Evolutionary conservation across 2,329 filamentous ascomycete species (phyloP), one percentile per base, ranked within the genome.

Genomic region (Pseudogymnoascus sp.): DNA sequence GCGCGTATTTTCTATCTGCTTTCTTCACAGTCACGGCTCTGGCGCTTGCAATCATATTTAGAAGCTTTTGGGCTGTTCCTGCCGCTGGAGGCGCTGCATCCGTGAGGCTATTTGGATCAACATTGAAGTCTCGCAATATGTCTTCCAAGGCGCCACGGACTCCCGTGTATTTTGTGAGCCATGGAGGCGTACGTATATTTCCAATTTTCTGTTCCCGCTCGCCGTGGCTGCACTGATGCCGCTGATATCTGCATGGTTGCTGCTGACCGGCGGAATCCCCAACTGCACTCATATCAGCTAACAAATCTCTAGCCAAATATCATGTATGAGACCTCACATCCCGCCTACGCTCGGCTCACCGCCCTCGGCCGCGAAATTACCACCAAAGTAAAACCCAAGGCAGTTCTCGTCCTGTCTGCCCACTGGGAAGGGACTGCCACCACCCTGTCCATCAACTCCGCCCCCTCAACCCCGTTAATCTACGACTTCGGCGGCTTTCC

Each of bases 401-500:
- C 87, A 1, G 80, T 91, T 14, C 83, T 91, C 1, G 85, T 91
- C 25, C 87, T 92, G 70, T 90, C 88, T 0, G 89, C 87, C 1
- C 88, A 92, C 72, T 91, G 89, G 88, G 85, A 89, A 73, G 84
- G 79, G 50, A 74, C 69, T 60, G 73, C 74, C 38, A 75, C 79
- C 66, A 77, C 75, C 3, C 80, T 90, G 64, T 76, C 86, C 67
- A 79, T 90, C 66, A 90, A 90, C 70, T 82, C 80, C 7, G 84
- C 81, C 2, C 83, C 83, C 61, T 74, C 78, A n/a, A 84, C 81
- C 3, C 81, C 86, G 62, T 69, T 90, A 65, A 87, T 90, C 58
- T 90, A 89, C 70, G 87, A 90, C 81, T 90, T 88, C 75, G 87
- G 88, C 69, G 86, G 86, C 1, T 91, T 90, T 70, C 88, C 87